phyloP scores from a whole-genome alignment of 805 yeast species.

The Komagataella pastoris region DNA sequence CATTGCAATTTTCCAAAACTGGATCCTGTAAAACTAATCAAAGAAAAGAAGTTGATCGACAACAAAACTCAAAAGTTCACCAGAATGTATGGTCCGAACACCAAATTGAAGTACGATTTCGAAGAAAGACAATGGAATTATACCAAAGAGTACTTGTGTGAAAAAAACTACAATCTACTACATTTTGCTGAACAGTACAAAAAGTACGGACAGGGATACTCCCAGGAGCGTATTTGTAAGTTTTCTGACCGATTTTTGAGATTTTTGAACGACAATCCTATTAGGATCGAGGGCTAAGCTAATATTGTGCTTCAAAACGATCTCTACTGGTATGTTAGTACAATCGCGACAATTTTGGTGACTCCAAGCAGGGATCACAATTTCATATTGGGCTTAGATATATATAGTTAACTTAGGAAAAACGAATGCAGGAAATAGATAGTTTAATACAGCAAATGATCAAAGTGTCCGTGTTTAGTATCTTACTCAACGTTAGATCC shows the following conservation, averaged over 20 bases:
- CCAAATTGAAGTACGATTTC: conserved; percentile 12
- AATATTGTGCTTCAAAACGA: neutral
- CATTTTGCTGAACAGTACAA: neutral
- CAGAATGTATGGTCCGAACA: conserved; percentile 1
- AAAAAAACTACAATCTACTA: neutral
- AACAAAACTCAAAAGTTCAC: neutral
- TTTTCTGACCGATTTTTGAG: neutral
- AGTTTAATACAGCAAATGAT: too few relatives aligned
- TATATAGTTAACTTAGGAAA: neutral
- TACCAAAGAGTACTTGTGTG: conserved; percentile 15
- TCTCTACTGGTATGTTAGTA: neutral
- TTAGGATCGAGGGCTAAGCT: neutral
- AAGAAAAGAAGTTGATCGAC: conserved; percentile 5
- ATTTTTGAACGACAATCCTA: neutral
- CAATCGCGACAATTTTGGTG: neutral
- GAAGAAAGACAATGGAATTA: conserved; percentile 15
- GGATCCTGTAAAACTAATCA: conserved; percentile 27
- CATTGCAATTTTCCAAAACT: conserved; percentile 37
- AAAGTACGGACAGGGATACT: neutral
- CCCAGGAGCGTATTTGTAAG: neutral
- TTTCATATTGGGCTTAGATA: neutral
- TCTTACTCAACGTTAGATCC: too few relatives aligned
- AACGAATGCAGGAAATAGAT: too few relatives aligned
- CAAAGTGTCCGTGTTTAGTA: too few relatives aligned
- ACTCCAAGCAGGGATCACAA: neutral